Conservation (phyloP, 139 green algal species). For the Chlorella sorokiniana region DNA sequence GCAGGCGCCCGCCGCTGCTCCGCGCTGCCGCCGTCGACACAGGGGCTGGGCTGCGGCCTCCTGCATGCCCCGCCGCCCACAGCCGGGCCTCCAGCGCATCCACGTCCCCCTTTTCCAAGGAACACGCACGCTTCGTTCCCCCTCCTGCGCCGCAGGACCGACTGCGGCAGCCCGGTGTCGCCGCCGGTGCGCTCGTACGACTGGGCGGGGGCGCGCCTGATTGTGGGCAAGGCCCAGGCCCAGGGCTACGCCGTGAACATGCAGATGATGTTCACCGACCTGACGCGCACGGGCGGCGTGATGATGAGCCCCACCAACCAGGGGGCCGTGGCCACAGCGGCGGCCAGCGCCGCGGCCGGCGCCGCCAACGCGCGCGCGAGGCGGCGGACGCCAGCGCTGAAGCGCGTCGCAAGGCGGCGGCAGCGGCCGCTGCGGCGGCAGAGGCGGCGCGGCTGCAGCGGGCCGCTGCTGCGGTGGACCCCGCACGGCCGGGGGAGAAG, state of each 20-base stretch:
- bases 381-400: not conserved
- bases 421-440: not conserved
- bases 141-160: not conserved
- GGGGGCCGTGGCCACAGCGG: not conserved
- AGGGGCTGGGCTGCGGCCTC: no score
- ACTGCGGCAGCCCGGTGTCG: conserved; percentile 1
- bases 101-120: no score
- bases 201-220: not conserved
- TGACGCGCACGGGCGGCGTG: not conserved
- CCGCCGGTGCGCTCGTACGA: not conserved
- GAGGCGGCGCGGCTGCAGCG: not conserved
- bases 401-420: not conserved
- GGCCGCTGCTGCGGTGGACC: not conserved
- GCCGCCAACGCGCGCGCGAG: not conserved
- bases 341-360: not conserved
- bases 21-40: not conserved
- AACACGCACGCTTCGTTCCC: not conserved
- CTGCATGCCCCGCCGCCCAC: no score
- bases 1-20: not conserved
- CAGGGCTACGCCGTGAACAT: conserved; percentile 7
- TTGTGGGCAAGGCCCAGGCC: not conserved
- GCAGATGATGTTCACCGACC: not conserved
- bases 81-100: no score
- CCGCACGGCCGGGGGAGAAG: not conserved
- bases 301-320: not conserved